phyloP scores from a whole-genome alignment of 1,284 basidiomycete genomes.

The Inonotus hispidus region DNA sequence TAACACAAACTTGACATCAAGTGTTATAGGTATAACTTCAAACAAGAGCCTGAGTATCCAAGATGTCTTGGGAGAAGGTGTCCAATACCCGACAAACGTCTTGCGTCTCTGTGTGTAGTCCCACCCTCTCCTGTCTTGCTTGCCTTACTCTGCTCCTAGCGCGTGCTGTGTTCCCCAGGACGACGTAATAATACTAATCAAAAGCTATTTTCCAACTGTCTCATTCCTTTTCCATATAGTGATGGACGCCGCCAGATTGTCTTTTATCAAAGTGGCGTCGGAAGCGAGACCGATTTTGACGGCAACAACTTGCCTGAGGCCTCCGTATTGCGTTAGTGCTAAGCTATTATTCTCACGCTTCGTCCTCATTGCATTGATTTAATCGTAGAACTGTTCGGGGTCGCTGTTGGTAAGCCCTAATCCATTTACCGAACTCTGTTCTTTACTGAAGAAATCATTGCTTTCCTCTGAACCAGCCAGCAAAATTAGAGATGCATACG shows the following conservation, averaged over 20 bases:
- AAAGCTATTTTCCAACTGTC: not conserved
- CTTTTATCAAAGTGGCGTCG: slow-evolving; percentile 26
- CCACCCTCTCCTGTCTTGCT: not conserved
- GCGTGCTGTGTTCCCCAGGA: not conserved
- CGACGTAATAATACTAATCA: not conserved
- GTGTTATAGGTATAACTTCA: too few relatives aligned
- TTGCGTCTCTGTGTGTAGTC: slow-evolving; percentile 5
- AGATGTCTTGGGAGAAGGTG: not conserved
- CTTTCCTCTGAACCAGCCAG: slow-evolving; percentile 18
- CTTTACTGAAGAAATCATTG: too few relatives aligned
- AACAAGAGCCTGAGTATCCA: not conserved
- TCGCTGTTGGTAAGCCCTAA: slow-evolving; percentile 20
- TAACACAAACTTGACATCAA: too few relatives aligned
- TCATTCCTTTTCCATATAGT: not conserved
- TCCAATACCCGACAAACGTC: slow-evolving; percentile 7
- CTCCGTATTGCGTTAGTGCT: slow-evolving; percentile 16
- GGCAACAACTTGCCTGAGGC: slow-evolving; percentile 17
- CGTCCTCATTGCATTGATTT: not conserved
- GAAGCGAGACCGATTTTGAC: slow-evolving; percentile 23
- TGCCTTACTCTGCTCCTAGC: not conserved
- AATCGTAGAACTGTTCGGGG: slow-evolving; percentile 21
- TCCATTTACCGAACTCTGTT: too few relatives aligned
- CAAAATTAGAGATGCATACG: slow-evolving; percentile 27
- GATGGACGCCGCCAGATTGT: slow-evolving; percentile 22
- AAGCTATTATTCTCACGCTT: not conserved